A percentile compares a stretch with the other conserved stretches of the same genome.
Evolutionary conservation across 305 asterid species (phyloP).

Genomic region (Rubia tinctorum): DNA sequence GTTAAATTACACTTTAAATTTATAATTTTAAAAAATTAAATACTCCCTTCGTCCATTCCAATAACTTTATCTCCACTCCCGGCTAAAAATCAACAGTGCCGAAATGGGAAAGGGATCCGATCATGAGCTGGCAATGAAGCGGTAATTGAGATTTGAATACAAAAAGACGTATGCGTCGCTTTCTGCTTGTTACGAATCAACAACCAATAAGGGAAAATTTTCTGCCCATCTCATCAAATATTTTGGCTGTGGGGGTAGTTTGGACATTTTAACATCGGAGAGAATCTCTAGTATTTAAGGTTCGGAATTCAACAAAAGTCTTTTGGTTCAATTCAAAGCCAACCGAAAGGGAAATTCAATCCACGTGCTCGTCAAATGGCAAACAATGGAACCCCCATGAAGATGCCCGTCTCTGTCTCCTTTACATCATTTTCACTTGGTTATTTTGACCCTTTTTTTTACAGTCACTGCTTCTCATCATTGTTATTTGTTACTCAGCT

Average conservation of each 20-base stretch:
- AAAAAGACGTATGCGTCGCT: background rate
- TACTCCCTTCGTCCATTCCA: background rate
- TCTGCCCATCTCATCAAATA: background rate
- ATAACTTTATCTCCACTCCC: background rate
- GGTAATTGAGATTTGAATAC: background rate
- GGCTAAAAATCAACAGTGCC: background rate
- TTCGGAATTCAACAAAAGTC: background rate
- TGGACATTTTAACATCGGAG: background rate
- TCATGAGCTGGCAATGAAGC: background rate
- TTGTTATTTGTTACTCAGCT: background rate
- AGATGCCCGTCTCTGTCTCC: background rate
- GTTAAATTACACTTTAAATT: too few relatives aligned
- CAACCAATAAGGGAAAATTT: background rate
- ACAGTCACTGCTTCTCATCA: background rate
- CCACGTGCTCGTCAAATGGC: conserved; percentile 28
- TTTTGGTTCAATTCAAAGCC: background rate
- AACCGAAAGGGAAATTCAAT: conserved; percentile 9
- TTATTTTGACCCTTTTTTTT: conserved; percentile 1
- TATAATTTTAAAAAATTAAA: too few relatives aligned
- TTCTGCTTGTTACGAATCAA: conserved; percentile 1
- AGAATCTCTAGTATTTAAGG: background rate
- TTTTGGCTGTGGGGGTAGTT: background rate
- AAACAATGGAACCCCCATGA: conserved; percentile 8
- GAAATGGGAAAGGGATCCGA: background rate
- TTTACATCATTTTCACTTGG: conserved; percentile 5